Percentiles rank a stretch among this genome's conserved stretches.
Conservation (phyloP, 139 green algal species). For the Microglena sp. region DNA sequence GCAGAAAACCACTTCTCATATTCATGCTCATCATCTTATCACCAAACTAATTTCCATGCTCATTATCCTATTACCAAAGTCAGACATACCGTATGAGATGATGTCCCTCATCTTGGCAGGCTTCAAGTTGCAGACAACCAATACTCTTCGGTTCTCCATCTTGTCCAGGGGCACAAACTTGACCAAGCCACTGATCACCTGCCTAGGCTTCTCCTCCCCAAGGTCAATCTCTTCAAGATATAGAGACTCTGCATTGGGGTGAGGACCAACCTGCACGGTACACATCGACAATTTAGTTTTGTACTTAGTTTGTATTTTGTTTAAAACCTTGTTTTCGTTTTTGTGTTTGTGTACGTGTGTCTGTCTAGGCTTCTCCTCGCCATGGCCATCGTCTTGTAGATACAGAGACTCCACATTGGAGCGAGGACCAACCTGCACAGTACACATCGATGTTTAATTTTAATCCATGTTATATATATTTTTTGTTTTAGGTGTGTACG, state of each 20-base stretch:
- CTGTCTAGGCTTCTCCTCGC: conserved; percentile 52
- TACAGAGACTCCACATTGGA: conserved; percentile 89
- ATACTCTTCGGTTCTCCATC: conserved; percentile 69
- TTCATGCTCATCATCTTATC: no score
- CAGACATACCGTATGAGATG: conserved; percentile 47
- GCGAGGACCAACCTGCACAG: conserved; percentile 61
- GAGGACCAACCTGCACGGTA: conserved; percentile 42
- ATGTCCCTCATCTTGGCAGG: conserved; percentile 90
- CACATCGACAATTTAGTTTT: no score
- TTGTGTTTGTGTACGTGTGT: conserved; percentile 10
- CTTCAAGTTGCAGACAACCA: conserved; percentile 94
- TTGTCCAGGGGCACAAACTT: conserved; percentile 84
- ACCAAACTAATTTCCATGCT: not conserved
- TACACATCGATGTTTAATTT: no score
- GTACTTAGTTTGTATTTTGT: no score
- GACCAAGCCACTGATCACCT: conserved; percentile 80
- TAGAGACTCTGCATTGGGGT: conserved; percentile 83
- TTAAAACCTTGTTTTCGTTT: no score
- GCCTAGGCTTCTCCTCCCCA: conserved; percentile 71
- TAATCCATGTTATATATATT: no score
- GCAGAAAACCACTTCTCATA: conserved; percentile 68
- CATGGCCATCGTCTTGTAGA: conserved; percentile 92
- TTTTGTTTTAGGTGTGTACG: no score
- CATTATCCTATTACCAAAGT: no score
- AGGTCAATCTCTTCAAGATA: conserved; percentile 97